Percentiles rank a stretch among this genome's conserved stretches.
phyloP scores from a whole-genome alignment of 495 filamentous ascomycete species.

The Acidiella bohemica region DNA sequence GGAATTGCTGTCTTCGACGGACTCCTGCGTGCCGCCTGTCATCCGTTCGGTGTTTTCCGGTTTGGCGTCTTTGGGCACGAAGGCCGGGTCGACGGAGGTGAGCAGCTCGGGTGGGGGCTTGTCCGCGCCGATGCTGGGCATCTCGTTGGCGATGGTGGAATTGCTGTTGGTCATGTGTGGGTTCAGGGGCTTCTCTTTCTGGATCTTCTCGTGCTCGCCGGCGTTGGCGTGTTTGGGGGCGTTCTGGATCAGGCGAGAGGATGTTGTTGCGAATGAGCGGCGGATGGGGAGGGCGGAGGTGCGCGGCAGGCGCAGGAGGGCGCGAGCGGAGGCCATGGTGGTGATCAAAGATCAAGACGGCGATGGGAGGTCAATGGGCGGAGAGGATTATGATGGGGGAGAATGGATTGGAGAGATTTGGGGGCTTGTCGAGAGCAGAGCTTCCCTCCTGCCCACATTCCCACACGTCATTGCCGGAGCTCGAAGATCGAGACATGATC shows the following conservation, averaged over 20 bases:
- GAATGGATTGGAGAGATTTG: too few species aligned
- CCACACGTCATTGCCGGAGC: too few species aligned
- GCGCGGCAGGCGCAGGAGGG: slow-evolving; percentile 4
- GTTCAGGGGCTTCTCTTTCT: slow-evolving; percentile 44
- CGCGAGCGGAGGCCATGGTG: slow-evolving; percentile 8
- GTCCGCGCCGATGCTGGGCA: slow-evolving; percentile 44
- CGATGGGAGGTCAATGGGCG: too few species aligned
- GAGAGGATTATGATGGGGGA: too few species aligned
- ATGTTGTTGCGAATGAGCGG: slow-evolving; percentile 15
- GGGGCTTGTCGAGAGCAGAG: too few species aligned
- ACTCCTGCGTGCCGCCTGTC: slow-evolving; percentile 46
- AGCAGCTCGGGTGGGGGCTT: slow-evolving; percentile 49
- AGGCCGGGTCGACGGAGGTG: slow-evolving; percentile 42
- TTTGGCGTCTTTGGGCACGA: slow-evolving; percentile 43
- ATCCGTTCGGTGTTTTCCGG: slow-evolving; percentile 43
- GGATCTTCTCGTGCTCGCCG: slow-evolving; percentile 37
- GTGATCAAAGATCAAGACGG: too few species aligned
- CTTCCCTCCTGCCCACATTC: too few species aligned
- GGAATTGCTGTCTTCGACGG: too few species aligned
- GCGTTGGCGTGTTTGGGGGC: slow-evolving; percentile 29
- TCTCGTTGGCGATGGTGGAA: slow-evolving; percentile 48
- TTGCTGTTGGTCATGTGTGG: slow-evolving; percentile 51
- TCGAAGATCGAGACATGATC: too few species aligned
- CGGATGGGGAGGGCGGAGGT: slow-evolving; percentile 2
- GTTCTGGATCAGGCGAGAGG: slow-evolving; percentile 10